Evolutionary conservation across 176 grass and related monocot genomes (phyloP).

Genomic region (Musa troglodytarum): DNA sequence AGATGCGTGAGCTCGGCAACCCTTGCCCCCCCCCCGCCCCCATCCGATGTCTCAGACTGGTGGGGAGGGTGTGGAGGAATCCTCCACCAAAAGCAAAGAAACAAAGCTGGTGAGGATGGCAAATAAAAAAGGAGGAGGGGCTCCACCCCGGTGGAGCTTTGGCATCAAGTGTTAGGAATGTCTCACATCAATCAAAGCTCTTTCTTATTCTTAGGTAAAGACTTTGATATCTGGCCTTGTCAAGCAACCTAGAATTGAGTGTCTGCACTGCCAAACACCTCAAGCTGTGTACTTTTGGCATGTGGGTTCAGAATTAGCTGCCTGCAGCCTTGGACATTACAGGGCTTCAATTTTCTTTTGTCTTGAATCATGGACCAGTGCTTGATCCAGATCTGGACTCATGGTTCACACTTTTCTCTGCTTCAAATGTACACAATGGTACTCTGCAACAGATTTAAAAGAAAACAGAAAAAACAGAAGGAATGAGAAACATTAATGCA

Average conservation of each 20-base stretch:
- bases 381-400: no score
- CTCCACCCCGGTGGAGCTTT: neutral
- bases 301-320: neutral
- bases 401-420: no score
- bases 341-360: no score
- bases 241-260: neutral
- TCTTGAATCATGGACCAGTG: no score
- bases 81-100: conserved; percentile 6
- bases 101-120: neutral
- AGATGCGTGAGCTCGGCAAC: neutral
- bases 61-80: neutral
- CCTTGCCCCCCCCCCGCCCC: no score
- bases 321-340: no score
- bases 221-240: neutral
- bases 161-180: neutral
- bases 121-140: neutral
- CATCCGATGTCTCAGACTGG: neutral
- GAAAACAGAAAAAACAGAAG: no score
- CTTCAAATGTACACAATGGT: no score
- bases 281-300: neutral
- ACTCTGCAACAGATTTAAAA: no score
- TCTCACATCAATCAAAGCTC: conserved; percentile 9
- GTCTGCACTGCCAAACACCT: neutral
- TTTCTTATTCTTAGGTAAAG: neutral
- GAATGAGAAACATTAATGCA: no score